These are phyloP conservation scores for Populus ilicifolia DNA, from an alignment of 345 rosid genomes.

Conservation along the genomic window DNA sequence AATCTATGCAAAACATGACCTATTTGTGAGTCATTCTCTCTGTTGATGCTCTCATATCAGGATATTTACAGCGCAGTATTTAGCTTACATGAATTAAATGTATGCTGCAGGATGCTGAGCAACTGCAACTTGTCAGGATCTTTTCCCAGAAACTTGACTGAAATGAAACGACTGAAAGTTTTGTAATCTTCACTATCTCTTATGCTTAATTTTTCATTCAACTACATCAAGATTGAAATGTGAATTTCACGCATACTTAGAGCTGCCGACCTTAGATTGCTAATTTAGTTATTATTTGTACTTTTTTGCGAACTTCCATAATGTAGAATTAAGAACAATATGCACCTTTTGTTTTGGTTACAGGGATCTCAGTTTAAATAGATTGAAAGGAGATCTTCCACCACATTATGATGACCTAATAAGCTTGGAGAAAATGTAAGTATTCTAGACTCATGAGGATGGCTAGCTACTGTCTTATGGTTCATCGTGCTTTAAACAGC, in stretches of 20 bases:
- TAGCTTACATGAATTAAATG: background rate
- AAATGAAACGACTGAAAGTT: constrained; percentile 1
- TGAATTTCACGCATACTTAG: background rate
- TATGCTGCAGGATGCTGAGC: constrained; percentile 15
- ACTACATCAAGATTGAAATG: background rate
- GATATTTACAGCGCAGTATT: background rate
- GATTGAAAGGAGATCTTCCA: constrained; percentile 9
- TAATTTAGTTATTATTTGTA: background rate
- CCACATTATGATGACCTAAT: background rate
- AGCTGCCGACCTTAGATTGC: background rate
- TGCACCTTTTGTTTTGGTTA: too few relatives aligned
- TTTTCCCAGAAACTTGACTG: background rate
- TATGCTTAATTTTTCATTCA: background rate
- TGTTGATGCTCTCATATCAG: background rate
- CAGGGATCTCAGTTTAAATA: constrained; percentile 20
- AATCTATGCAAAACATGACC: background rate
- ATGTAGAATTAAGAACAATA: too few relatives aligned
- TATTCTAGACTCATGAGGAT: background rate
- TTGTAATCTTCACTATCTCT: constrained; percentile 1
- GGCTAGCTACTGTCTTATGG: background rate
- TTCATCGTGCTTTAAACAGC: too few relatives aligned
- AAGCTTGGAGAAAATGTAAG: too few relatives aligned
- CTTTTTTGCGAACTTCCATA: too few relatives aligned
- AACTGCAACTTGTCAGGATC: constrained; percentile 14
- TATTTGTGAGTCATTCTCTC: constrained; percentile 11